Base-by-base conservation (phyloP, 1,284 basidiomycete species). In the Athelia sp. region DNA sequence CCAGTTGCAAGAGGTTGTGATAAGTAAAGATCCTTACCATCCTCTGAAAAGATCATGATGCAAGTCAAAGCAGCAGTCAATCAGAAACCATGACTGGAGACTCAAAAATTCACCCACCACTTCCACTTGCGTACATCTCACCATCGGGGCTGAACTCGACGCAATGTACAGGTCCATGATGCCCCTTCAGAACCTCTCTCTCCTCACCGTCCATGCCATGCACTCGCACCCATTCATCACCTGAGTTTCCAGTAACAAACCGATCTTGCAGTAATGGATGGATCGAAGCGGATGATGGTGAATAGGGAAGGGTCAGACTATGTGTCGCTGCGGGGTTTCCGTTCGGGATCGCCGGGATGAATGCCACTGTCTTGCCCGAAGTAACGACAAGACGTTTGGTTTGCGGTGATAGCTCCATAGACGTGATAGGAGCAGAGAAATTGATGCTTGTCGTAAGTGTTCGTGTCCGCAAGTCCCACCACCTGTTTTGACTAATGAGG, bases 61-160 rank as follows among this genome's bases (percentile, higher is more conserved):
- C 48, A 47, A 46, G 53, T 54, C 42, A 22, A 48, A 23, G 57
- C 52, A 43, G 54, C 43, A 48, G 29, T 49, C 31, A 46, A 42
- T 19, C 31, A 13, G 2, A 51, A 26, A 47, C 4, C 47, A 52
- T 38, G 42, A 50, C 50, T 51, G 45, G 53, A 55, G 26, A 35
- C 45, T 34, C 44, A 35, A 11, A 24, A 38, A 57, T 61, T 50
- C 32, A 80, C 85, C 71, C 65, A 85, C 93, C 96, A 59, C 90
- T 93, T 46, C 96, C 97, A 61, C 90, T 94, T 19, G 96, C 96
- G 63, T 93, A 98, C 72, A 98, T 81, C 74, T 99, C 95, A n/a
- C 96, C 97, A 65, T 99, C 96, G 0, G 96, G 97, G 62, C 88
- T 91, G 70, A 90, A 99, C 57, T 90, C 87, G 36, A 97, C 90